Percentiles rank a stretch among this genome's conserved stretches.
Conservation (phyloP, 768 basidiomycete species). For the Candolleomyces efflorescens region DNA sequence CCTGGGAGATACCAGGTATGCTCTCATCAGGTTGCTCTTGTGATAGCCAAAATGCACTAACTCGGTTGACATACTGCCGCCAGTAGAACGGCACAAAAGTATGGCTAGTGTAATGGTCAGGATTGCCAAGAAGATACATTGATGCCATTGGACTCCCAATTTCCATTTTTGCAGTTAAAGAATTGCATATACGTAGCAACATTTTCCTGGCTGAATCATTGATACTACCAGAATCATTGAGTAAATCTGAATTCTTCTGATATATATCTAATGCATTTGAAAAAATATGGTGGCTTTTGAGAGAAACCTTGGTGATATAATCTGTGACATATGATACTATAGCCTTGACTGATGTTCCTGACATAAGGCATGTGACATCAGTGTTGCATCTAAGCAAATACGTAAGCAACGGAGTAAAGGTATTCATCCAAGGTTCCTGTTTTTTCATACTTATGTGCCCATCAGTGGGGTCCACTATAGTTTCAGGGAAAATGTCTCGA, state of each 20-base stretch:
- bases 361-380: slow-evolving; percentile 32
- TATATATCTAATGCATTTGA: slow-evolving; percentile 23
- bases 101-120: slow-evolving; percentile 36
- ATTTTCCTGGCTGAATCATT: slow-evolving; percentile 24
- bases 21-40: not conserved
- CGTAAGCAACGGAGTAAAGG: slow-evolving; percentile 21
- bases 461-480: too few species aligned
- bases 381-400: slow-evolving; percentile 37
- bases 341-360: slow-evolving; percentile 36
- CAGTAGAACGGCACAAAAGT: slow-evolving; percentile 29
- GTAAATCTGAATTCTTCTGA: slow-evolving; percentile 20
- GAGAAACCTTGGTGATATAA: slow-evolving; percentile 36
- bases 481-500: too few species aligned
- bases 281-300: slow-evolving; percentile 38
- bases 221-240: slow-evolving; percentile 12
- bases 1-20: too few species aligned
- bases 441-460: slow-evolving; percentile 28
- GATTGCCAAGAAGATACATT: slow-evolving; percentile 29
- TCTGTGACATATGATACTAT: slow-evolving; percentile 36
- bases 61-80: slow-evolving; percentile 25
- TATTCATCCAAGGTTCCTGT: slow-evolving; percentile 33
- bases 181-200: slow-evolving; percentile 33
- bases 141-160: slow-evolving; percentile 34
- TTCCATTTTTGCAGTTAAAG: slow-evolving; percentile 28
- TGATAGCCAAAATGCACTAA: not conserved